Percentiles rank a stretch among this genome's conserved stretches.
Evolutionary conservation across 2,329 filamentous ascomycete genomes (phyloP).

Genomic region (Cercospora nicotianae): DNA sequence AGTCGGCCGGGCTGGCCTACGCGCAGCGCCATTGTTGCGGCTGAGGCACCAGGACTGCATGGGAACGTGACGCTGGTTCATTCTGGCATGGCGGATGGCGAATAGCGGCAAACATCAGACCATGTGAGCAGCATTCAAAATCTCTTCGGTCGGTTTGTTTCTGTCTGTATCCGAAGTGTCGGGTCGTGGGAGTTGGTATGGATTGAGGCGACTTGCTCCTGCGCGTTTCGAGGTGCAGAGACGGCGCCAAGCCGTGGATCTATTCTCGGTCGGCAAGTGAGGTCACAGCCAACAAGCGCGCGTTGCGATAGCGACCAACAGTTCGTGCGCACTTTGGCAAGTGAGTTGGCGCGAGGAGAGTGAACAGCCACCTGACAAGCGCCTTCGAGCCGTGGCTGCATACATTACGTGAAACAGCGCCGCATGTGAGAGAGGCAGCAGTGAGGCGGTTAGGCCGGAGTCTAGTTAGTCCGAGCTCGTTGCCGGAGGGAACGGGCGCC

Average conservation of each 20-base stretch:
- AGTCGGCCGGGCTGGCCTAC: slow-evolving; percentile 28
- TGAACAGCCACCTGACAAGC: not conserved
- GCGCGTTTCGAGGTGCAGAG: slow-evolving; percentile 1
- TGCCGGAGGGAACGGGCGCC: too few relatives aligned
- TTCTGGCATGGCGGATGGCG: slow-evolving; percentile 15
- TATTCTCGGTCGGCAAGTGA: not conserved
- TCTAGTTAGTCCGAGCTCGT: too few relatives aligned
- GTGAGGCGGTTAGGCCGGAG: not conserved
- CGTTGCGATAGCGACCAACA: not conserved
- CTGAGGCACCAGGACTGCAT: slow-evolving; percentile 15
- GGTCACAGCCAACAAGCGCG: not conserved
- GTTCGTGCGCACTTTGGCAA: not conserved
- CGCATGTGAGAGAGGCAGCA: not conserved
- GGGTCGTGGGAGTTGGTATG: not conserved
- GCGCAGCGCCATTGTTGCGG: slow-evolving; percentile 30
- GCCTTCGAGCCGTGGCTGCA: not conserved
- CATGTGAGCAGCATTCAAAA: slow-evolving; percentile 11
- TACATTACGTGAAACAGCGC: not conserved
- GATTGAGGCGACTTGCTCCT: not conserved
- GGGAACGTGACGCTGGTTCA: slow-evolving; percentile 19
- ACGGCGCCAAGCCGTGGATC: not conserved
- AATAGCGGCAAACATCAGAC: slow-evolving; percentile 8
- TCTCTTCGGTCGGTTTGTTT: not conserved
- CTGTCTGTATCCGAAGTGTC: not conserved
- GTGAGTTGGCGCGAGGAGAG: not conserved